Evolutionary conservation across 345 rosid genomes (phyloP), one percentile per base, ranked within the genome.

Genomic region (Mallotus nudiflorus): DNA sequence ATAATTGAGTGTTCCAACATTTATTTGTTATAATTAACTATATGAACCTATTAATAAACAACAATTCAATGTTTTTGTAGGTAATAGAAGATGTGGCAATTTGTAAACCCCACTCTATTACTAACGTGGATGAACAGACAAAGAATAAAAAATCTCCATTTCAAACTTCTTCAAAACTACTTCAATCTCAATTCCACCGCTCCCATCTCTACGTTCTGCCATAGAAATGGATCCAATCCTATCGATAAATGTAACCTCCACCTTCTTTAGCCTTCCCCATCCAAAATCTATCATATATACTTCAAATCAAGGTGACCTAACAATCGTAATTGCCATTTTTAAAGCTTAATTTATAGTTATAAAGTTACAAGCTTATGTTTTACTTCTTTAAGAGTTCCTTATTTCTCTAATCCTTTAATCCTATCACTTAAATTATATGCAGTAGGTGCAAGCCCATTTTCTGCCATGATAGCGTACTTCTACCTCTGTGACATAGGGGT

Each of bases 181-280:
- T 18, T 81, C 82, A 37, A 82, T 45, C 57, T 79, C 86, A 0
- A 82, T 66, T 8, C 86, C 83, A 68, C 75, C 79, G 0, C 16
- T 59, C 29, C 49, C 73, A 16, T 82, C 74, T 62, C 76, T 54
- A 27, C 67, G 78, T 73, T 76, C 85, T 0, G 82, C 66, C 77
- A 79, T 35, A 6, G 81, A 77, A 13, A 79, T 51, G 3, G 64
- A 8, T 4, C 45, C 42, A n/a, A 13, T 8, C 20, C 27, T 35
- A 37, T 59, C 64, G 18, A 59, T 59, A 4, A 46, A 59, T 4
- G 64, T 59, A 16, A 59, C 15, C 40, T 59, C 64, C 9, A 59
- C 64, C 15, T 59, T 59, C 20, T 35, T 59, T 0, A 46, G 64
- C 40, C 15, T 59, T 37, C 27, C 64, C 64, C 64, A 59, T 27